phyloP scores from a whole-genome alignment of 2,329 filamentous ascomycete species.

The Hypoxylon sp. region DNA sequence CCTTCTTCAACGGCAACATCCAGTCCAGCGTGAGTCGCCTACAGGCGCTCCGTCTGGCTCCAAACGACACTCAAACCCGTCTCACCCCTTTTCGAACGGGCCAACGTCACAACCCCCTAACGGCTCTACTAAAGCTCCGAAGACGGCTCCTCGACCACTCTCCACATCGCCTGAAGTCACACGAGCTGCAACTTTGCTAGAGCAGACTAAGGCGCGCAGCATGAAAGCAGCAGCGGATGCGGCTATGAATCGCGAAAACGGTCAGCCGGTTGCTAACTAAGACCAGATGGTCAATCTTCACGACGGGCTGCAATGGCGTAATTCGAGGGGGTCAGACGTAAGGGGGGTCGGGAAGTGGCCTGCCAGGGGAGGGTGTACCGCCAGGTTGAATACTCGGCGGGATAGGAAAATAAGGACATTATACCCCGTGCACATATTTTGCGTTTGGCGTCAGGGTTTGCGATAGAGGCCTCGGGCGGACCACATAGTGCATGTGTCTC shows the following conservation, averaged over 20 bases:
- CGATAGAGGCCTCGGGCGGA: constrained; percentile 22
- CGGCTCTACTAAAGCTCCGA: constrained; percentile 39
- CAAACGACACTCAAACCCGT: constrained; percentile 51
- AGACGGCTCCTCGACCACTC: constrained; percentile 36
- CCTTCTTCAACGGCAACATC: constrained; percentile 51
- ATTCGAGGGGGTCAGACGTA: constrained; percentile 1
- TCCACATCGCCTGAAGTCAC: constrained; percentile 57
- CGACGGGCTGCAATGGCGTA: background rate
- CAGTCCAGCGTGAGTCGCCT: constrained; percentile 47
- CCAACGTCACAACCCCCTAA: constrained; percentile 45
- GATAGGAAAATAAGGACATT: constrained; percentile 37
- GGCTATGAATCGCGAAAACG: constrained; percentile 43
- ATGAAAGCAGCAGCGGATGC: constrained; percentile 41
- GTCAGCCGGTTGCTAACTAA: constrained; percentile 43
- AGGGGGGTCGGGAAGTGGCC: background rate
- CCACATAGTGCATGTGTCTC: background rate
- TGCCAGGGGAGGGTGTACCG: background rate
- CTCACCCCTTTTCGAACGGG: constrained; percentile 47
- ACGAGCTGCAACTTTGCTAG: constrained; percentile 47
- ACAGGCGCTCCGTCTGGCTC: constrained; percentile 48
- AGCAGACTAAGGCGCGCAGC: constrained; percentile 44
- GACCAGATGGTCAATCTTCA: constrained; percentile 10
- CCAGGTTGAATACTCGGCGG: constrained; percentile 38
- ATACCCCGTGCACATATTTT: constrained; percentile 43
- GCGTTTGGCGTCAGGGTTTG: constrained; percentile 39